Percentiles rank a stretch among this genome's conserved stretches.
Evolutionary conservation across 148 eudicot species (phyloP).

Genomic region (Pouteria glomerata): DNA sequence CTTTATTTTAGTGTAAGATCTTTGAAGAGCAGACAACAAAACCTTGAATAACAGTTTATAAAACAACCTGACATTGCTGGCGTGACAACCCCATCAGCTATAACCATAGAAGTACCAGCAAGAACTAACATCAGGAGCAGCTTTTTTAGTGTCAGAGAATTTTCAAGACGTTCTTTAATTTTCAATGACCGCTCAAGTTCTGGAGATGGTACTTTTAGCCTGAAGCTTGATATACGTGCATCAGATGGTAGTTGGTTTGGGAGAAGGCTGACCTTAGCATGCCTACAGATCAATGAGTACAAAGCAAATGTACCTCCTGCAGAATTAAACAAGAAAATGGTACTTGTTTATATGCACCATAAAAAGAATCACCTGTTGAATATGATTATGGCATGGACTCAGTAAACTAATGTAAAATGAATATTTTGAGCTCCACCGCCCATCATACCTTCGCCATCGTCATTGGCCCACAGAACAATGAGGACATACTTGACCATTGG

Average conservation of each 20-base stretch:
- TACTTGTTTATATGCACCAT: constrained; percentile 11
- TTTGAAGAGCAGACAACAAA: background rate
- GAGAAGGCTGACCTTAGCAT: constrained; percentile 93
- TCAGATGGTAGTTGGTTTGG: constrained; percentile 96
- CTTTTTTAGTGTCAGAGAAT: constrained; percentile 73
- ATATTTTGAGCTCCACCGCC: constrained; percentile 12
- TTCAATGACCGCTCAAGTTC: constrained; percentile 97
- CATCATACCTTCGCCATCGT: constrained; percentile 90
- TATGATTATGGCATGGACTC: background rate
- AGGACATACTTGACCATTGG: constrained; percentile 76
- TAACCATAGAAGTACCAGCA: constrained; percentile 98
- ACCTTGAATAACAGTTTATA: background rate
- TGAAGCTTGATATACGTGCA: constrained; percentile 92
- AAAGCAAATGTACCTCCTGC: constrained; percentile 99
- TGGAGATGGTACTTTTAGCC: constrained; percentile 90
- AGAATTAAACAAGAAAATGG: constrained; percentile 20
- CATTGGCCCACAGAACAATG: constrained; percentile 96
- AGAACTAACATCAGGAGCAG: constrained; percentile 78
- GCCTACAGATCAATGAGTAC: constrained; percentile 91
- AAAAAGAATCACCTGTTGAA: constrained; percentile 2
- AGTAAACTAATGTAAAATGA: background rate
- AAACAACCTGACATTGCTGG: constrained; percentile 94
- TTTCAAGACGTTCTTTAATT: constrained; percentile 83
- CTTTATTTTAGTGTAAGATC: background rate
- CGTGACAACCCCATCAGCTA: constrained; percentile 93